Base-by-base conservation (phyloP, 768 basidiomycete species). In the Boletellus emodensis region DNA sequence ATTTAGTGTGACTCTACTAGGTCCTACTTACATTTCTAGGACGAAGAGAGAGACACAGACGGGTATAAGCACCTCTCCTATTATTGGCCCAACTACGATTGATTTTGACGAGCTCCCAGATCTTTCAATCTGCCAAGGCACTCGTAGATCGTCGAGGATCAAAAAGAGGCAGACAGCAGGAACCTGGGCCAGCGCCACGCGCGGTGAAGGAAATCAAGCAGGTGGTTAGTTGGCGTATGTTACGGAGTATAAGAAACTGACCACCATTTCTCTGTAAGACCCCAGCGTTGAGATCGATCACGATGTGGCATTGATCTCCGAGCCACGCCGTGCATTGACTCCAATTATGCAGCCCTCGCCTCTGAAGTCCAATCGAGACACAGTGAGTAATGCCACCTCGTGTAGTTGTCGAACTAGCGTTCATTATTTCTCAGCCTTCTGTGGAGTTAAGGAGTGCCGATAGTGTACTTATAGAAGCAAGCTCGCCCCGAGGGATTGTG, bases 71-170 rank as follows among this genome's bases (percentile, higher is more conserved):
- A 65, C 72, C 6, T 70, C 73, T 26, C 64, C 71, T 17, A 37
- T 35, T 4, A 48, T 49, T 15, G 46, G 35, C 46, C 42, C 44
- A 2, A 50, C 47, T 6, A 38, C 32, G 17, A 48, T 69, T 33
- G 64, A 73, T 48, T 68, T 66, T 35, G 71, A 73, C 40, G 66
- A 66, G 41, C 60, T 67, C 40, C 68, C 70, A 22, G 56, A 57
- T n/a, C 14, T 24, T 15, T 20, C 50, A 41, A 39, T 40, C 20
- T 34, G 30, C 22, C 43, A 43, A 30, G 56, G 45, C 10, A 53
- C 53, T 37, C 55, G 58, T 18, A 63, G 48, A 37, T 57, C 55
- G 6, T 51, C 49, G 26, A 61, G 55, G 32, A 51, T 59, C 13
- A 61, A 51, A 44, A 52, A 53, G 49, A 55, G 33, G 38, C 57